These are phyloP conservation scores for Gentiana dahurica DNA, from an alignment of 257 asterid genomes.

Conservation along the genomic window DNA sequence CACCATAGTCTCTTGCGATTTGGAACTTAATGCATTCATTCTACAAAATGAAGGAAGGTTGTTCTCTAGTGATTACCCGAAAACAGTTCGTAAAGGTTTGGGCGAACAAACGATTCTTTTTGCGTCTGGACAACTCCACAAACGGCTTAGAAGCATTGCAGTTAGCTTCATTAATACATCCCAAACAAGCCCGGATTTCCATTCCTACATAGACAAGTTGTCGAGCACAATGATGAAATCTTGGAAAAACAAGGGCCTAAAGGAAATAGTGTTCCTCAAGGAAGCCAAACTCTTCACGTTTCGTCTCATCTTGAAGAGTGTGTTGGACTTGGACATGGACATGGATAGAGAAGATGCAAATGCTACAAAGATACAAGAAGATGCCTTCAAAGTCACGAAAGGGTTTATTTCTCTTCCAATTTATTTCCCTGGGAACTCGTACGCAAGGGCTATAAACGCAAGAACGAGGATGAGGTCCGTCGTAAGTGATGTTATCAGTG, in stretches of 20 bases:
- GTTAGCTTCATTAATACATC: slow-evolving; percentile 30
- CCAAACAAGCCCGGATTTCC: slow-evolving; percentile 25
- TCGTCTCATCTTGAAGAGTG: slow-evolving; percentile 37
- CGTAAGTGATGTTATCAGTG: slow-evolving; percentile 21
- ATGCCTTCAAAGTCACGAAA: too few relatives aligned
- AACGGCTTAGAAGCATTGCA: slow-evolving; percentile 20
- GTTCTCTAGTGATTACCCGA: slow-evolving; percentile 48
- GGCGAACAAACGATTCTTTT: slow-evolving; percentile 41
- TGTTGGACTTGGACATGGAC: slow-evolving; percentile 13
- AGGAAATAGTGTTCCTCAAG: slow-evolving; percentile 25
- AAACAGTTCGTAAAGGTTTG: slow-evolving; percentile 40
- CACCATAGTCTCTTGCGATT: slow-evolving; percentile 55
- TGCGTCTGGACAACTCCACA: slow-evolving; percentile 4
- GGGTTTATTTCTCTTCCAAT: slow-evolving; percentile 22
- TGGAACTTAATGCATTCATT: slow-evolving; percentile 34
- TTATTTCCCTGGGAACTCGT: slow-evolving; percentile 52
- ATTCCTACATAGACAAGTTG: slow-evolving; percentile 17
- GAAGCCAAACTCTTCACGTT: slow-evolving; percentile 58
- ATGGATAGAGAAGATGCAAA: too few relatives aligned
- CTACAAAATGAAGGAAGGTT: slow-evolving; percentile 54
- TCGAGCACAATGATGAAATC: slow-evolving; percentile 20
- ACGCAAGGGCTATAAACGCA: slow-evolving; percentile 56
- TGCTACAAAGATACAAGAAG: too few relatives aligned
- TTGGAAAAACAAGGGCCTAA: slow-evolving; percentile 16
- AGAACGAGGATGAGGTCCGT: slow-evolving; percentile 36